Conservation (phyloP, 768 basidiomycete species). For the Mycena amicta region DNA sequence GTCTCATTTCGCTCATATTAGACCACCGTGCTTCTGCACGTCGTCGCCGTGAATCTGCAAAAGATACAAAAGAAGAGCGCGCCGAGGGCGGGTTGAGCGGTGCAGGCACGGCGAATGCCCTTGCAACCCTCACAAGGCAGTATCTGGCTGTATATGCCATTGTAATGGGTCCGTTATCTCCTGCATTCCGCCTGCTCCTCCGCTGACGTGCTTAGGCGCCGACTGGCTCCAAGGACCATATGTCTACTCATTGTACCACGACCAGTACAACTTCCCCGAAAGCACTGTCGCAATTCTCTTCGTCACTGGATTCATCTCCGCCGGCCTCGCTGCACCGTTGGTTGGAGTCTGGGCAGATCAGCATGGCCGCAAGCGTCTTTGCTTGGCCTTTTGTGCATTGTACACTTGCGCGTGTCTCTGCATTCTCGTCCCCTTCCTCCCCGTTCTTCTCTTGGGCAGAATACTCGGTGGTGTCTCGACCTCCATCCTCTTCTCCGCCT, state of each 20-base stretch:
- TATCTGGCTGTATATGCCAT: conserved; percentile 72
- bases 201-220: conserved; percentile 47
- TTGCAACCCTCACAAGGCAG: conserved; percentile 43
- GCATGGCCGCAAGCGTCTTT: conserved; percentile 68
- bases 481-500: conserved; percentile 74
- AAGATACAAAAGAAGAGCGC: conserved; percentile 28
- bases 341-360: conserved; percentile 81
- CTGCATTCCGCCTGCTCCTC: conserved; percentile 6
- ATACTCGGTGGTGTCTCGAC: conserved; percentile 73
- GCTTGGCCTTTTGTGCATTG: conserved; percentile 71
- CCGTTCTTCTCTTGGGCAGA: conserved; percentile 64
- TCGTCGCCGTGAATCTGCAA: conserved; percentile 24
- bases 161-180: conserved; percentile 61
- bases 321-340: conserved; percentile 67
- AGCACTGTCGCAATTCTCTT: conserved; percentile 69
- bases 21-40: conserved; percentile 29
- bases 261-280: conserved; percentile 67
- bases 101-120: conserved; percentile 24
- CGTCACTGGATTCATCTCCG: conserved; percentile 76
- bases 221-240: conserved; percentile 85
- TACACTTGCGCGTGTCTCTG: conserved; percentile 63
- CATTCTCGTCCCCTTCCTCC: conserved; percentile 58
- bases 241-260: conserved; percentile 72
- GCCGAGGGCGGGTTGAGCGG: conserved; percentile 34
- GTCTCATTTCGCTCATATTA: conserved; percentile 34